Conservation (phyloP, 306 rosid genomes). For the Lotus japonicus region DNA sequence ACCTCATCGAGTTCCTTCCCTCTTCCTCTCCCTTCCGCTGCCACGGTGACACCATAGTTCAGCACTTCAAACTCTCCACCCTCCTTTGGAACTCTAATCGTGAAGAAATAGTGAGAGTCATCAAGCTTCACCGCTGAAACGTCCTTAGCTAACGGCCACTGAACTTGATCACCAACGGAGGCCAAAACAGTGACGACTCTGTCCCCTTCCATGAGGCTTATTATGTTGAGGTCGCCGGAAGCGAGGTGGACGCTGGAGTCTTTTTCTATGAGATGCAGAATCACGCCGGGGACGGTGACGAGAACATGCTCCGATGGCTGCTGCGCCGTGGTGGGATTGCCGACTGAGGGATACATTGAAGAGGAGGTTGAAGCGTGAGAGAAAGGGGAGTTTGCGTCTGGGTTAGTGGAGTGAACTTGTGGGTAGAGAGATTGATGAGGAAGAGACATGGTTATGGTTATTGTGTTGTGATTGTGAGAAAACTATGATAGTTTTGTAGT, state of each 20-base stretch:
- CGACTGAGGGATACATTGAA: constrained; percentile 38
- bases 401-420: constrained; percentile 36
- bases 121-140: constrained; percentile 77
- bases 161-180: constrained; percentile 51
- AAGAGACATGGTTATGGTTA: neutral
- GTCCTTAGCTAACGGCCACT: constrained; percentile 82
- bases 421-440: constrained; percentile 38
- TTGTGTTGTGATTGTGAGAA: no score
- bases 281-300: constrained; percentile 47
- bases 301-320: constrained; percentile 53
- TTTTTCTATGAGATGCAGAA: constrained; percentile 64
- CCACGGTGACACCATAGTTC: constrained; percentile 69
- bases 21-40: constrained; percentile 44
- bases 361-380: constrained; percentile 26
- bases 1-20: constrained; percentile 50
- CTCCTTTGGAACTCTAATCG: constrained; percentile 38
- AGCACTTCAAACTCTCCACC: constrained; percentile 26
- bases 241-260: constrained; percentile 73
- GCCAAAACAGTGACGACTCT: constrained; percentile 68
- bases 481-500: no score
- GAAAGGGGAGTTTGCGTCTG: constrained; percentile 32
- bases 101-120: constrained; percentile 69
- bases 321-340: constrained; percentile 2
- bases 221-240: constrained; percentile 59
- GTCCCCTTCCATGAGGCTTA: constrained; percentile 35